Percentiles rank a stretch among this genome's conserved stretches.
These are phyloP conservation scores for Miscanthus lutarioriparius DNA, from an alignment of 176 grass and related monocot genomes.

Conservation along the genomic window DNA sequence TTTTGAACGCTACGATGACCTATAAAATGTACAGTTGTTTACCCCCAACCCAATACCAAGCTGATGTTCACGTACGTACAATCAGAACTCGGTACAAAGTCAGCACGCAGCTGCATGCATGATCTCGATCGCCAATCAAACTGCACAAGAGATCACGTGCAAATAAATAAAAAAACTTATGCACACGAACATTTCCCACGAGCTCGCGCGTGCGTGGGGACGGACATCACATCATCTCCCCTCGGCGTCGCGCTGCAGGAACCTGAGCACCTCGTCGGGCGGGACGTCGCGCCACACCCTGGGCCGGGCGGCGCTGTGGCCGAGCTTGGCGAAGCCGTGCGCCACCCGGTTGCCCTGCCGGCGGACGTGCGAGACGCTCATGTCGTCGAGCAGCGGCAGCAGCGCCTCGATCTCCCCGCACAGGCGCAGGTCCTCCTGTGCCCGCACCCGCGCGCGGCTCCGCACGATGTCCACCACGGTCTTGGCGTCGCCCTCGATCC, in stretches of 20 bases:
- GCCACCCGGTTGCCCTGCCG: conserved; percentile 64
- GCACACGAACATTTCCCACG: not conserved
- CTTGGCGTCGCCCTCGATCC: conserved; percentile 65
- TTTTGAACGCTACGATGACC: too few relatives aligned
- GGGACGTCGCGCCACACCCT: conserved; percentile 53
- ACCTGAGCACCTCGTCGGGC: conserved; percentile 44
- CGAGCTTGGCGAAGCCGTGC: conserved; percentile 56
- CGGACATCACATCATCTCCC: not conserved
- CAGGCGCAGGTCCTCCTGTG: conserved; percentile 34
- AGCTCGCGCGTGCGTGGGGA: not conserved
- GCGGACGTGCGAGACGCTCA: conserved; percentile 50
- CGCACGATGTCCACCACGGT: conserved; percentile 40
- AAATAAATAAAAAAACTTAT: not conserved
- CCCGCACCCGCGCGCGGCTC: not conserved
- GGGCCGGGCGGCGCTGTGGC: conserved; percentile 21
- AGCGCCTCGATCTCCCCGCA: conserved; percentile 42
- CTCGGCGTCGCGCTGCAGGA: conserved; percentile 37
- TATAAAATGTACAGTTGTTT: not conserved
- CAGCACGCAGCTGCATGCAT: not conserved
- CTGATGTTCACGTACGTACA: not conserved
- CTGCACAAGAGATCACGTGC: not conserved
- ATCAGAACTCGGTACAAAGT: not conserved
- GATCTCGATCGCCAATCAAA: conserved; percentile 3
- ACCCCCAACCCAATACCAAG: not conserved
- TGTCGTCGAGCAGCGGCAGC: conserved; percentile 34